A percentile compares a stretch with the other conserved stretches of the same genome.
These are phyloP conservation scores for Tephrocybe sp. DNA, from an alignment of 768 basidiomycete species.

Conservation along the genomic window DNA sequence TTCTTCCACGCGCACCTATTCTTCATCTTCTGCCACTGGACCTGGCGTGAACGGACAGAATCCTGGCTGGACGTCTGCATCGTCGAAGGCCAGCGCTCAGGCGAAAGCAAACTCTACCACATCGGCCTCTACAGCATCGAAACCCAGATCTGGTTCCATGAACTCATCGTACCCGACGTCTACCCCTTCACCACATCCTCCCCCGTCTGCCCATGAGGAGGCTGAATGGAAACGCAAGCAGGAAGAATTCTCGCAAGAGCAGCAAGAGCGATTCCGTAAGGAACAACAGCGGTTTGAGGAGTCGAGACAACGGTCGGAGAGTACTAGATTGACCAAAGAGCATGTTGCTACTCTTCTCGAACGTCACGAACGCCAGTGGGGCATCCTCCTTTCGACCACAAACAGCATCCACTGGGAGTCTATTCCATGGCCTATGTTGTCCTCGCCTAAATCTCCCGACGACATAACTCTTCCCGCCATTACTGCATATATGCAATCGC, in stretches of 20 bases:
- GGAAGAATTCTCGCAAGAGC: constrained; percentile 58
- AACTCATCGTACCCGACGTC: constrained; percentile 25
- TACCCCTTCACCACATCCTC: constrained; percentile 17
- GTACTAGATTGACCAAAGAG: constrained; percentile 53
- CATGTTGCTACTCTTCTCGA: constrained; percentile 56
- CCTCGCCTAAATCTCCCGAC: constrained; percentile 51
- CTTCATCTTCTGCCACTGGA: constrained; percentile 9
- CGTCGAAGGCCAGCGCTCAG: constrained; percentile 21
- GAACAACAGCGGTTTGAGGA: constrained; percentile 66
- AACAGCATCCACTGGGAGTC: constrained; percentile 55
- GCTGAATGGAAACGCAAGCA: constrained; percentile 63
- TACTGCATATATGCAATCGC: constrained; percentile 59
- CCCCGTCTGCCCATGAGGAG: constrained; percentile 27
- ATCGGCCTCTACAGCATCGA: constrained; percentile 23
- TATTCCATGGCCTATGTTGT: constrained; percentile 76
- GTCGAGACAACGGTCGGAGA: constrained; percentile 44
- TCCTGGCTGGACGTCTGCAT: constrained; percentile 25
- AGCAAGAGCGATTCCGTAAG: constrained; percentile 65
- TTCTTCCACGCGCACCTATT: constrained; percentile 9
- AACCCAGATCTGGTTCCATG: constrained; percentile 28
- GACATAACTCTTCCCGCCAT: constrained; percentile 58
- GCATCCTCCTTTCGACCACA: constrained; percentile 33
- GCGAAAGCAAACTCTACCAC: not conserved
- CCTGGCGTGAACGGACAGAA: constrained; percentile 23
- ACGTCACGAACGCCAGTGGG: constrained; percentile 63